Percentiles rank a stretch among this genome's conserved stretches.
These are phyloP conservation scores for Penicillium digitatum DNA, from an alignment of 2,329 filamentous ascomycete species.

Conservation along the genomic window DNA sequence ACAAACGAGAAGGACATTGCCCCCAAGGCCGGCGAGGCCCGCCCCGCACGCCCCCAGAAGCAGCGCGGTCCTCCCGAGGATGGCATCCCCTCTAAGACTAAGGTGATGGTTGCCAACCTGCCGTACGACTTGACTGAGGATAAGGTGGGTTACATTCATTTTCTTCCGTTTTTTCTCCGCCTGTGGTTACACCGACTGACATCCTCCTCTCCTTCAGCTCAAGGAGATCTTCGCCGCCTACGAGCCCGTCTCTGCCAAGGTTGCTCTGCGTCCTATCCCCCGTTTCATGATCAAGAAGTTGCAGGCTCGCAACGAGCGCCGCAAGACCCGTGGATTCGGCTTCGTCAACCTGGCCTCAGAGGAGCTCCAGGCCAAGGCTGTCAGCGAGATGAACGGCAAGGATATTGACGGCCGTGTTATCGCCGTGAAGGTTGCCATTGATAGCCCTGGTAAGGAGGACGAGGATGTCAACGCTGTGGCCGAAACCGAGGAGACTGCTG, in stretches of 20 bases:
- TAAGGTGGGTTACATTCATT: constrained; percentile 59
- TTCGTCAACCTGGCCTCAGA: constrained; percentile 95
- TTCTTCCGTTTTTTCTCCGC: not conserved
- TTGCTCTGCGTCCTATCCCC: constrained; percentile 94
- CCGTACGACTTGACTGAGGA: constrained; percentile 98
- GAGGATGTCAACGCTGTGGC: constrained; percentile 56
- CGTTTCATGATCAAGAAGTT: constrained; percentile 99
- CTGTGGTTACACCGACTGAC: constrained; percentile 24
- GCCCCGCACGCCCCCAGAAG: constrained; percentile 57
- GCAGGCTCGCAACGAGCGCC: constrained; percentile 92
- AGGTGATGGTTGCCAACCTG: constrained; percentile 99
- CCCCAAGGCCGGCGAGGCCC: constrained; percentile 40
- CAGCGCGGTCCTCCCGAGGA: constrained; percentile 96
- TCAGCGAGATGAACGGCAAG: constrained; percentile 98
- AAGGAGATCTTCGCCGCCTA: constrained; percentile 95
- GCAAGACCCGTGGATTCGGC: constrained; percentile 98
- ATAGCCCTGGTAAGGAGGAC: constrained; percentile 99
- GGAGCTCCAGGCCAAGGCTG: constrained; percentile 95
- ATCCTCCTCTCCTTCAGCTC: constrained; percentile 56
- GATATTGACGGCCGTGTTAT: constrained; percentile 98
- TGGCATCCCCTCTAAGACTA: constrained; percentile 96
- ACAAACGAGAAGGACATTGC: constrained; percentile 44
- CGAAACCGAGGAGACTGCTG: constrained; percentile 41
- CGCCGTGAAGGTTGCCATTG: constrained; percentile 98
- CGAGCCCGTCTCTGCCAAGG: constrained; percentile 92